phyloP scores from a whole-genome alignment of 768 basidiomycete species.

The Boletales sp. region DNA sequence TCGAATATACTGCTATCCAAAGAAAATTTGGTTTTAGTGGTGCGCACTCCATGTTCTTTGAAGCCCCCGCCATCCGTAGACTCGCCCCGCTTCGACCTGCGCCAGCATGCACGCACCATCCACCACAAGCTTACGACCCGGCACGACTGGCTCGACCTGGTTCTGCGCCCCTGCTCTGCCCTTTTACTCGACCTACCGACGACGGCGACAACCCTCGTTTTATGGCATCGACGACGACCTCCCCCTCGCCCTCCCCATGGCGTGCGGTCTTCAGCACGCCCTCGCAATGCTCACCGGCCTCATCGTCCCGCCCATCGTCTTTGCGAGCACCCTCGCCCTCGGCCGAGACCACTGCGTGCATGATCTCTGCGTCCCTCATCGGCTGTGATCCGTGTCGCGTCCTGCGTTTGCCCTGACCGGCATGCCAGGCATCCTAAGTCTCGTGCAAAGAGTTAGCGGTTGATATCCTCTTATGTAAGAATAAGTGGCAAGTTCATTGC shows the following conservation, averaged over 20 bases:
- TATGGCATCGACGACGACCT: constrained; percentile 70
- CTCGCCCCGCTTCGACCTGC: constrained; percentile 7
- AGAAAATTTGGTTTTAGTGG: no score
- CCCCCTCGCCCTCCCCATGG: constrained; percentile 68
- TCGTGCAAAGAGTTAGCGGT: no score
- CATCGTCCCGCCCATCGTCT: constrained; percentile 82
- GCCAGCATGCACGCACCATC: constrained; percentile 9
- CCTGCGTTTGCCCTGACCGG: not conserved
- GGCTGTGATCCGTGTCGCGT: no score
- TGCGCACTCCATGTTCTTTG: no score
- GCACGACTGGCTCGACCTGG: constrained; percentile 76
- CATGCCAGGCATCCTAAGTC: no score
- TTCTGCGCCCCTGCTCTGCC: constrained; percentile 70
- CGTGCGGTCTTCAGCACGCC: constrained; percentile 71
- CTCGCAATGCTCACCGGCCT: constrained; percentile 82
- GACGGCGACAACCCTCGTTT: constrained; percentile 56
- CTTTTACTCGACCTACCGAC: constrained; percentile 37
- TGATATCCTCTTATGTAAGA: no score
- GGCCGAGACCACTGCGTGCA: constrained; percentile 60
- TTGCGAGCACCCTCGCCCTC: constrained; percentile 59
- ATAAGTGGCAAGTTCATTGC: no score
- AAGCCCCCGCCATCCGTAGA: constrained; percentile 18
- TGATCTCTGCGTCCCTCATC: constrained; percentile 73
- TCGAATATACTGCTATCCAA: no score
- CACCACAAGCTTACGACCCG: constrained; percentile 42